Conservation (phyloP, 768 basidiomycete genomes). For the Mycena pura region DNA sequence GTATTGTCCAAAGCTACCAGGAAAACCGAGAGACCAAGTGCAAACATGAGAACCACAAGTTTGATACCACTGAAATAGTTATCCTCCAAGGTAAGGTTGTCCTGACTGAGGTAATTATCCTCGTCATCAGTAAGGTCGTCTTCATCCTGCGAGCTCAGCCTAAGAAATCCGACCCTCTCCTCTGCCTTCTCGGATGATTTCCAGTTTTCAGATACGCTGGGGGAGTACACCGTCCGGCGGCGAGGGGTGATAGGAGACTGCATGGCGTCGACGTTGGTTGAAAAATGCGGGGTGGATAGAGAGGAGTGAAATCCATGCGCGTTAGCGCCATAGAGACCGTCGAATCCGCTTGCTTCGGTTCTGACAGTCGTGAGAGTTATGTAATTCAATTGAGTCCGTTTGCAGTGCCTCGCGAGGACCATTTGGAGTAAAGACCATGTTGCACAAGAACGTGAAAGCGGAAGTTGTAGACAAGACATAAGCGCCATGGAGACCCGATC, state of each 20-base stretch:
- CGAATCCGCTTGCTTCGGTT: neutral
- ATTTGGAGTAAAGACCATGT: too few species aligned
- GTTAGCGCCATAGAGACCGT: neutral
- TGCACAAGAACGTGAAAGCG: too few species aligned
- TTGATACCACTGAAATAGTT: slow-evolving; percentile 9
- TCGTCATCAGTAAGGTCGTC: slow-evolving; percentile 2
- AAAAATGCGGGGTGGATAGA: neutral
- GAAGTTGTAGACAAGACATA: too few species aligned
- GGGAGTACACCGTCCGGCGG: slow-evolving; percentile 20
- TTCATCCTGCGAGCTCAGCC: neutral
- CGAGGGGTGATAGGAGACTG: slow-evolving; percentile 16
- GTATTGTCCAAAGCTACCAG: slow-evolving; percentile 16
- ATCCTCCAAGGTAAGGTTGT: neutral
- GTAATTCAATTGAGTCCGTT: too few species aligned
- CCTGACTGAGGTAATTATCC: neutral
- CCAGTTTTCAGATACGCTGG: neutral
- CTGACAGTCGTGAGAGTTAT: too few species aligned
- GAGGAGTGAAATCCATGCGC: neutral
- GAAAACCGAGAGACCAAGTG: slow-evolving; percentile 15
- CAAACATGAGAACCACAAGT: slow-evolving; percentile 11
- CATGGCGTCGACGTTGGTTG: neutral
- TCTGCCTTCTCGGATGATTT: slow-evolving; percentile 4
- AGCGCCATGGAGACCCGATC: too few species aligned
- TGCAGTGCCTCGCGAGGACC: too few species aligned
- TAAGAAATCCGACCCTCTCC: slow-evolving; percentile 10